Percentiles rank a stretch among this genome's conserved stretches.
Conservation (phyloP, 768 basidiomycete genomes). For the Leccinum rimulosum region DNA sequence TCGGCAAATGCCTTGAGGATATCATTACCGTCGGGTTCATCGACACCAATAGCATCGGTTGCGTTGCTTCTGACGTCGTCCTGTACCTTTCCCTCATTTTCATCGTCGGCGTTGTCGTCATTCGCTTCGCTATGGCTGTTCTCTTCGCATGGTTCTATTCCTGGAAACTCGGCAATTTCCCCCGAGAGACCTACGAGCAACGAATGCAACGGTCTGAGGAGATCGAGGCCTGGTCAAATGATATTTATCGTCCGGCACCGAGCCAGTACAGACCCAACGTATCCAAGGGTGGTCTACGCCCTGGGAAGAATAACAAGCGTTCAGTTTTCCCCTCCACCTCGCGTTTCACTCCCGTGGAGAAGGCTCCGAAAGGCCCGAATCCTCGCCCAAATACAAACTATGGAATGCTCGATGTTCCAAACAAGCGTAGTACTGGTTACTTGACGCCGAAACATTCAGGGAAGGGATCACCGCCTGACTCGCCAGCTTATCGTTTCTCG, state of each 20-base stretch:
- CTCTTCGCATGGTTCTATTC: constrained; percentile 98
- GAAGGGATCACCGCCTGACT: constrained; percentile 71
- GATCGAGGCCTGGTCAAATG: constrained; percentile 95
- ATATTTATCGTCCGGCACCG: constrained; percentile 93
- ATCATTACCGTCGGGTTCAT: constrained; percentile 88
- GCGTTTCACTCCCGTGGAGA: constrained; percentile 74
- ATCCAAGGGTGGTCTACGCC: constrained; percentile 59
- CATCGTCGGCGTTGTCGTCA: constrained; percentile 94
- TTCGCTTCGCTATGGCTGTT: constrained; percentile 96
- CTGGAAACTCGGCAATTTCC: constrained; percentile 93
- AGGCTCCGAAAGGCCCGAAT: constrained; percentile 47
- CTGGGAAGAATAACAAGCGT: constrained; percentile 51
- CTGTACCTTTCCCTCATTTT: constrained; percentile 94
- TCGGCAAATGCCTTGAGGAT: constrained; percentile 85
- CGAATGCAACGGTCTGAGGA: constrained; percentile 85
- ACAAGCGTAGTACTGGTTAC: constrained; percentile 60
- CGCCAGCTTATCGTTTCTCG: constrained; percentile 69
- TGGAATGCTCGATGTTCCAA: constrained; percentile 62
- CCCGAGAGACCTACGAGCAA: constrained; percentile 88
- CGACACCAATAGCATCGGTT: constrained; percentile 92
- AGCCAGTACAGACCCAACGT: constrained; percentile 89
- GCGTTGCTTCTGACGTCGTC: constrained; percentile 92
- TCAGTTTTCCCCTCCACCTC: constrained; percentile 65
- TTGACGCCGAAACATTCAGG: constrained; percentile 34
- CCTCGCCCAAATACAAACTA: constrained; percentile 63